Evolutionary conservation across 306 rosid species (phyloP), one percentile per base, ranked within the genome.

Genomic region (Benincasa hispida): DNA sequence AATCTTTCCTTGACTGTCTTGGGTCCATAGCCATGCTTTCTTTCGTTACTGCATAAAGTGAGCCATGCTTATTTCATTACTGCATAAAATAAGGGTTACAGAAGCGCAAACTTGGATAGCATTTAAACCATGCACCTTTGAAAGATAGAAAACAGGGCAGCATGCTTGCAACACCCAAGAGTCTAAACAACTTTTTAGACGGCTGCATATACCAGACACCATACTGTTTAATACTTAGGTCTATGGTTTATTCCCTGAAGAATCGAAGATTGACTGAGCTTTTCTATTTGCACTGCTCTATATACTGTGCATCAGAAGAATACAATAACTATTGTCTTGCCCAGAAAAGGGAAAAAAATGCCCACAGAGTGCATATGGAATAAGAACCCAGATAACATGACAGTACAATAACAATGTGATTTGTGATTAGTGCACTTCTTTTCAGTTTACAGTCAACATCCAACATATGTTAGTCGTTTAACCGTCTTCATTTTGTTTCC

Each of bases 1-100:
- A 90, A 94, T 80, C 96, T 91, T 72, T 94, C 97, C 79, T 85
- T 92, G 54, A 79, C 83, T 60, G 80, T 79, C 84, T 88, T 87
- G 85, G 77, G 79, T 67, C 86, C 78, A 85, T 67, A 72, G 75
- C 90, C 87, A 32, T 32, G 63, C 82, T 87, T 90, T 79, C 86
- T 92, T 53, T 87, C 91, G 77, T 66, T 78, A 80, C 98, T 92
- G 95, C 89, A 82, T 27, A 45, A 45, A 45, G 12, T 45, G 51
- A 70, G 74, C 89, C 87, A 25, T 32, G 62, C 81, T 88, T 89
- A 79, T 92, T 50, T 86, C 91, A 79, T 67, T 78, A 80, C 99
- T 92, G 95, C 89, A 81, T 18, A 58, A 42, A 17, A 58, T 75
- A 51, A 81, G 62, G 57, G 59, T 72, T 72, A 79, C 77, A 87